Percentiles rank a stretch among this genome's conserved stretches.
Evolutionary conservation across 2,329 filamentous ascomycete genomes (phyloP).

Genomic region (Epichloe baconii): DNA sequence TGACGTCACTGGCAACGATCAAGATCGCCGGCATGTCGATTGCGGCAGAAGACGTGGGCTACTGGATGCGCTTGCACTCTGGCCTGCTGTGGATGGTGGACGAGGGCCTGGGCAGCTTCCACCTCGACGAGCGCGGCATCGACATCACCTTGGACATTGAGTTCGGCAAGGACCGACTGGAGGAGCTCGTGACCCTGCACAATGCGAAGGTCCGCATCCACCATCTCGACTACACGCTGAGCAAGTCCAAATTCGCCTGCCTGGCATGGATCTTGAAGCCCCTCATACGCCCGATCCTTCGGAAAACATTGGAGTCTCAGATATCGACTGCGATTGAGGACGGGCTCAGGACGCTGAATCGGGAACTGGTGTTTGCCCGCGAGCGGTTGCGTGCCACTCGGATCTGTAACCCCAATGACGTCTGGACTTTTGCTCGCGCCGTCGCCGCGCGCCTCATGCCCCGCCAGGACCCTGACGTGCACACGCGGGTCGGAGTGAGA

Average conservation of each 20-base stretch:
- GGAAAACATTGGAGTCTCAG: constrained; percentile 66
- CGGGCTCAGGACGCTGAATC: constrained; percentile 59
- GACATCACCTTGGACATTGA: constrained; percentile 80
- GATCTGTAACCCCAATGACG: constrained; percentile 64
- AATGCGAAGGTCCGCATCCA: constrained; percentile 72
- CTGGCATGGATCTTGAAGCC: constrained; percentile 77
- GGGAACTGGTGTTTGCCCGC: constrained; percentile 74
- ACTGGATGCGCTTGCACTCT: constrained; percentile 71
- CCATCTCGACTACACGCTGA: constrained; percentile 68
- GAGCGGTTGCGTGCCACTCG: constrained; percentile 77
- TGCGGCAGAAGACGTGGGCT: constrained; percentile 76
- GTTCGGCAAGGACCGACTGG: constrained; percentile 62
- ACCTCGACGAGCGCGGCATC: constrained; percentile 73
- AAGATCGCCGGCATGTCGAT: constrained; percentile 74
- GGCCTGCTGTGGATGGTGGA: constrained; percentile 65
- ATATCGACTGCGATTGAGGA: constrained; percentile 60
- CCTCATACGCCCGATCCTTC: constrained; percentile 65
- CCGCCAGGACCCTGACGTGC: constrained; percentile 61
- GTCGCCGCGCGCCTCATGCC: constrained; percentile 64
- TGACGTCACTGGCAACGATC: constrained; percentile 62
- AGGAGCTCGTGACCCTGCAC: constrained; percentile 68
- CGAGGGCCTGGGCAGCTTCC: constrained; percentile 74
- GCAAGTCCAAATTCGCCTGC: constrained; percentile 62
- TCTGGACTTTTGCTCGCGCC: constrained; percentile 72
- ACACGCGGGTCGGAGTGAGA: constrained; percentile 58